Evolutionary conservation across 805 yeast genomes (phyloP).

Genomic region (Maudiozyma pseudohumilis): DNA sequence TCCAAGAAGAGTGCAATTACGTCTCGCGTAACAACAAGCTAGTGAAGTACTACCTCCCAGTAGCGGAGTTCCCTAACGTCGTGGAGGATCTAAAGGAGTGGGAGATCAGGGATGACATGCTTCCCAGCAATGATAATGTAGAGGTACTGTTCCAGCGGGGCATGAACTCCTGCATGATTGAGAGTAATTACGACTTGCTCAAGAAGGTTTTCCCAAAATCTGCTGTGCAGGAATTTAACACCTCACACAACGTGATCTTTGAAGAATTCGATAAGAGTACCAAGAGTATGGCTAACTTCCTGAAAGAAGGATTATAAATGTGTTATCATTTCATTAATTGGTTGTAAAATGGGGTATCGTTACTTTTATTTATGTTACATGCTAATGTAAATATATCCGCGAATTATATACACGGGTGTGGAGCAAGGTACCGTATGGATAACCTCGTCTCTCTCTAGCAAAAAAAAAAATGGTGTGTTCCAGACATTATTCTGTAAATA

Average conservation of each 20-base stretch:
- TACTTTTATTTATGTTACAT: not conserved
- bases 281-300: constrained; percentile 12
- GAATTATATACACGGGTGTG: not conserved
- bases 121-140: constrained; percentile 13
- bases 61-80: constrained; percentile 20
- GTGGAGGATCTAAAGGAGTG: constrained; percentile 17
- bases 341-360: not conserved
- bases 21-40: constrained; percentile 8
- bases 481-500: too few species aligned
- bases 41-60: constrained; percentile 15
- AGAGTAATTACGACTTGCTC: constrained; percentile 20
- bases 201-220: constrained; percentile 19
- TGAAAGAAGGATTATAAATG: too few species aligned
- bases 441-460: too few species aligned
- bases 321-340: constrained; percentile 1
- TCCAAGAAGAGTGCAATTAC: constrained; percentile 14
- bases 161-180: constrained; percentile 33
- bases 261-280: constrained; percentile 20
- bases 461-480: too few species aligned
- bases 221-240: constrained; percentile 18
- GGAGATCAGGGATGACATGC: constrained; percentile 12
- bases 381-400: not conserved
- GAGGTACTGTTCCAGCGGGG: constrained; percentile 38
- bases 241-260: constrained; percentile 25
- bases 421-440: too few species aligned